Base-by-base conservation (phyloP, 2,329 filamentous ascomycete species). In the Lasiodiplodia citricola region DNA sequence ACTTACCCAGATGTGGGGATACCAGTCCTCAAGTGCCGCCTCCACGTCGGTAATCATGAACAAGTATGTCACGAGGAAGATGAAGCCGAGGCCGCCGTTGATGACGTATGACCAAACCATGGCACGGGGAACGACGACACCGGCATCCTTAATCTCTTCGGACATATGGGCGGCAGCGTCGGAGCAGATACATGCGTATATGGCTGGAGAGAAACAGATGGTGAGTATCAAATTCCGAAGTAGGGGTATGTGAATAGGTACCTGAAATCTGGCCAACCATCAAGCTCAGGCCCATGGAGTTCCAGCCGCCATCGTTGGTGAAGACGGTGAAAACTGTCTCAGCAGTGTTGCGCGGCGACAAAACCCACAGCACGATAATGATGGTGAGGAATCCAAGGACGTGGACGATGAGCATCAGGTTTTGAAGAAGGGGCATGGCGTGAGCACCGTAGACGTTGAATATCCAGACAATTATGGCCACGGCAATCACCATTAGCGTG, bases 401-500 rank as follows among this genome's bases (percentile, higher is more conserved):
- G 70, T 84, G 82, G 35, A 83, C 67, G 11, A 78, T 71, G 58
- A 79, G 67, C 74, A 80, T 78, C 52, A 78, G 67, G 63, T 78
- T 79, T 55, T 80, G 76, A 69, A 79, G 72, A 4, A 79, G 23
- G 14, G 78, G 78, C 75, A 80, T 77, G 6, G 69, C 58, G 31
- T 70, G 25, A 47, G 76, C 69, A 6, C 75, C 75, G 68, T 73
- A 79, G 37, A 78, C 72, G 68, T 85, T 86, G 70, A 82, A 77
- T 2, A 80, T 69, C 73, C 81, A 81, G 31, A 81, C 81, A 4
- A 85, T 70, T 4, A 81, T 64, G 23, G 82, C 80, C 60, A 84
- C 79, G 1, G 81, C 81, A 68, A 84, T 82, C 11, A 84, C 81
- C 68, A 85, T 81, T 1, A 86, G 75, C 0, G 83, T 86, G 14